Percentiles rank a stretch among this genome's conserved stretches.
Conservation (phyloP, 2,329 filamentous ascomycete species). For the Trichoderma harzianum region DNA sequence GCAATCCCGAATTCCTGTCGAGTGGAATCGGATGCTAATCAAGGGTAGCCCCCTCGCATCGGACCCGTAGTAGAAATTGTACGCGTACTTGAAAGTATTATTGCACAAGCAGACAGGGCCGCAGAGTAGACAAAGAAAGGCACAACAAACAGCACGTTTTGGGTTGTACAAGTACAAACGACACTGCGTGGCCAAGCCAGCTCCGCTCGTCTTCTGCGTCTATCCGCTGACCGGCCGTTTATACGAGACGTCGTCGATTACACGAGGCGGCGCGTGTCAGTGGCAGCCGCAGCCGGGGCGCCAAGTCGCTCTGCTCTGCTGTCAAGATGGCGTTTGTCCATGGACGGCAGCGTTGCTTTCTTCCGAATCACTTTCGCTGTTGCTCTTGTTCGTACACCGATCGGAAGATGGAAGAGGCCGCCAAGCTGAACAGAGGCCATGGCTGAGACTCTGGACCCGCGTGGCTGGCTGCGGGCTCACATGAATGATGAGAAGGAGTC, state of each 20-base stretch:
- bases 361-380: neutral
- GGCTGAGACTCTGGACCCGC: slow-evolving; percentile 11
- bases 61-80: neutral
- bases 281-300: slow-evolving; percentile 7
- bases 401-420: neutral
- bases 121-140: neutral
- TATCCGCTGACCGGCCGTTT: slow-evolving; percentile 1
- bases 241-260: slow-evolving; percentile 8
- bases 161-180: neutral
- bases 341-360: neutral
- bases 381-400: neutral
- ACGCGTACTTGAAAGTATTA: neutral
- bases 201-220: slow-evolving; percentile 4
- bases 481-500: slow-evolving; percentile 6
- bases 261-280: slow-evolving; percentile 12
- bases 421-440: neutral
- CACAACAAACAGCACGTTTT: neutral
- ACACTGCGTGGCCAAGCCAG: neutral
- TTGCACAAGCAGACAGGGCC: neutral
- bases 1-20: slow-evolving; percentile 4
- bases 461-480: slow-evolving; percentile 8
- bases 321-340: neutral
- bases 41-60: neutral
- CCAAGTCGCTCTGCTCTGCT: neutral
- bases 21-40: neutral